Evolutionary conservation across 2,329 filamentous ascomycete genomes (phyloP), one percentile per base, ranked within the genome.

Genomic region (Ceratocystiopsis sp.): DNA sequence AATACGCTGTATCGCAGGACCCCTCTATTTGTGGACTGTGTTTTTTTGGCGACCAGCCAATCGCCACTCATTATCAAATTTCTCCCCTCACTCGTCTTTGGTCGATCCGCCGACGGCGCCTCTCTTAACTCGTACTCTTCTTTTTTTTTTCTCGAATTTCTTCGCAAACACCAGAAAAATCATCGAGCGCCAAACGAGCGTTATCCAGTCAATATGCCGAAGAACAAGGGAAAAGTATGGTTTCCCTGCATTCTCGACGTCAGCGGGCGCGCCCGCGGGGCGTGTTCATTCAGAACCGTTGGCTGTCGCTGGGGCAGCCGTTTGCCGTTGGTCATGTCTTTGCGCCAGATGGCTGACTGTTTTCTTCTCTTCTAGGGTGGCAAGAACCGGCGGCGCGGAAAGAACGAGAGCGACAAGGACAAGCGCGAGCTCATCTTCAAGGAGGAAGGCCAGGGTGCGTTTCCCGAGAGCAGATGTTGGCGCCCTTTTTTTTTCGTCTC

Each of bases 321-420:
- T 13, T 13, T 15, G 12, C 13, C 11, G 33, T 34, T 34, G 33
- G 33, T 34, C 33, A 7, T 12, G 29, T 18, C 4, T 25, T n/a
- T 11, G 18, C 25, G 9, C 25, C 25, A 29, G 25, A 7, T 7
- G 10, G 33, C 43, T 42, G 44, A 43, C 42, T 38, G 37, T 34
- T 15, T 13, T 34, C 33, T 40, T 36, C 36, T 40, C 2, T 18
- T 36, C 3, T 38, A 51, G 89, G 50, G 89, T 65, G 89, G 89
- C 70, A 96, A 96, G 76, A 96, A 96, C 70, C 74, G 89, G 67
- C 82, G 89, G 77, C 78, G 91, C 69, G 89, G 89, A 68, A 96
- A 95, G 81, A 93, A 93, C 75, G 85, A 93, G 70, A 93, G 91
- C 68, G 91, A 96, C 72, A 93, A 95, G 61, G 87, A 95, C 71